These are phyloP conservation scores for Agaricus bisporus DNA, from an alignment of 768 basidiomycete species.

Conservation along the genomic window DNA sequence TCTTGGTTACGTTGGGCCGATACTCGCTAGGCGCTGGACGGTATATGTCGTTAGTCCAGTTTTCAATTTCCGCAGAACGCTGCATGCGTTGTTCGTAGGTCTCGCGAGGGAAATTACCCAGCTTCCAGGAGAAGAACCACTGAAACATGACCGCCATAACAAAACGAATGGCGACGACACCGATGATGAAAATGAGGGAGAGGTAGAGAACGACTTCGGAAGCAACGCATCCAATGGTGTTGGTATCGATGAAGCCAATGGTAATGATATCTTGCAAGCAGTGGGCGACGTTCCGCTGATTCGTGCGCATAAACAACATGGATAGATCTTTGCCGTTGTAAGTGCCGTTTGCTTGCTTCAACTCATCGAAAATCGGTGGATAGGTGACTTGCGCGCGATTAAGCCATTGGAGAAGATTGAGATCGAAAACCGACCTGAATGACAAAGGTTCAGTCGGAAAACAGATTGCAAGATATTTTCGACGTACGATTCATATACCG, in stretches of 20 bases:
- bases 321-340: constrained; percentile 84
- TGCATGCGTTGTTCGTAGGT: constrained; percentile 90
- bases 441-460: background rate
- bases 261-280: constrained; percentile 85
- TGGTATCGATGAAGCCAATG: constrained; percentile 92
- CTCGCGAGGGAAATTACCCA: constrained; percentile 91
- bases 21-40: constrained; percentile 86
- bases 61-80: constrained; percentile 86
- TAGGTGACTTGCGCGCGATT: constrained; percentile 75
- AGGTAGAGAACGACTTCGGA: constrained; percentile 92
- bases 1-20: constrained; percentile 82
- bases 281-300: constrained; percentile 58
- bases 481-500: constrained; percentile 90
- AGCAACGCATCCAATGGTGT: constrained; percentile 93
- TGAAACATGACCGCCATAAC: constrained; percentile 94
- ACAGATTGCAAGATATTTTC: background rate
- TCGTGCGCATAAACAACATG: constrained; percentile 74
- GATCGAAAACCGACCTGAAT: constrained; percentile 78
- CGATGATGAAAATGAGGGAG: constrained; percentile 95
- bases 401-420: constrained; percentile 82
- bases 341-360: constrained; percentile 63
- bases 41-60: constrained; percentile 96
- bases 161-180: constrained; percentile 93
- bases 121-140: constrained; percentile 96
- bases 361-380: constrained; percentile 73